phyloP scores from a whole-genome alignment of 768 basidiomycete genomes.

The Hericium erinaceus region DNA sequence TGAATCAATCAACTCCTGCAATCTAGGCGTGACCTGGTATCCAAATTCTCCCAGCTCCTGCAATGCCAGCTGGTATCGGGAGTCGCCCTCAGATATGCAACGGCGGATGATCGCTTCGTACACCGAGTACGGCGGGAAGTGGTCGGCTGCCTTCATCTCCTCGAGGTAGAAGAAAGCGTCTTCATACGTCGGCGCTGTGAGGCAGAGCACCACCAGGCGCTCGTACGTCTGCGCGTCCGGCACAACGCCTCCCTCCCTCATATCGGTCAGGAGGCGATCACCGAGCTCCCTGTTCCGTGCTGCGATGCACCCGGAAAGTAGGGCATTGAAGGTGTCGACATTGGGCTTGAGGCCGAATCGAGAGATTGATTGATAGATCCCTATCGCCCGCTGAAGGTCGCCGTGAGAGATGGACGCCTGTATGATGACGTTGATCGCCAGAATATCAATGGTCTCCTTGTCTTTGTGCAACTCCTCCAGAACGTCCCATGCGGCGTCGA shows the following conservation, averaged over 20 bases:
- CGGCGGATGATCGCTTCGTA: constrained; percentile 55
- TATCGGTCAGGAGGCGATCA: constrained; percentile 54
- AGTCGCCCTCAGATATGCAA: constrained; percentile 48
- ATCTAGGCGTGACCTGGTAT: constrained; percentile 27
- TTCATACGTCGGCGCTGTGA: constrained; percentile 67
- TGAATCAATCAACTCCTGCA: constrained; percentile 25
- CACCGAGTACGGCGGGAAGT: constrained; percentile 41
- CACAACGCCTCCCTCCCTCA: constrained; percentile 46
- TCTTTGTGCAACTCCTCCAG: constrained; percentile 52
- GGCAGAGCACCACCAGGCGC: constrained; percentile 56
- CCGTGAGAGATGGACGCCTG: constrained; percentile 48
- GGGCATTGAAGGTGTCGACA: constrained; percentile 56
- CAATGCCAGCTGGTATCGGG: constrained; percentile 52
- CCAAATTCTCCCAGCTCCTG: constrained; percentile 65
- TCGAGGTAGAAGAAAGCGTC: constrained; percentile 86
- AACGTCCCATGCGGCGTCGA: constrained; percentile 58
- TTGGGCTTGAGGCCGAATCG: constrained; percentile 50
- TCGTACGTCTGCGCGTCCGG: constrained; percentile 58
- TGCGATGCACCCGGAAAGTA: constrained; percentile 56
- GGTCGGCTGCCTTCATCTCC: constrained; percentile 65
- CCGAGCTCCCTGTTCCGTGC: constrained; percentile 58
- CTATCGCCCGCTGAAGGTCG: constrained; percentile 71
- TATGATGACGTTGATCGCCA: constrained; percentile 59
- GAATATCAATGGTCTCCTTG: constrained; percentile 42
- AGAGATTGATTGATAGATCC: constrained; percentile 56